Percentiles rank a stretch among this genome's conserved stretches.
Conservation (phyloP, 2,329 filamentous ascomycete species). For the Epichloe sibirici region DNA sequence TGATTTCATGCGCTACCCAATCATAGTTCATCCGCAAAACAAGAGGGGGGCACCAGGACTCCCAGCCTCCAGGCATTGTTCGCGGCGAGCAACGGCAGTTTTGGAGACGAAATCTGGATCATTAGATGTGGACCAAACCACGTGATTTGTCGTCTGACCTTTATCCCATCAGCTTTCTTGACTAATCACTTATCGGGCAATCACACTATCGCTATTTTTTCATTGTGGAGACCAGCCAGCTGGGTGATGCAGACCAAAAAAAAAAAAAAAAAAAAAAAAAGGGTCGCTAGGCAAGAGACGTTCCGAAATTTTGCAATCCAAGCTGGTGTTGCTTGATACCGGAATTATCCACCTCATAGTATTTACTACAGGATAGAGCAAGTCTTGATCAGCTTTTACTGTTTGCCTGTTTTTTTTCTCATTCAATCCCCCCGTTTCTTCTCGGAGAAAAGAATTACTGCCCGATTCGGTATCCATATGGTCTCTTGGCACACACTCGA, state of each 20-base stretch:
- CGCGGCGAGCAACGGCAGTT: neutral
- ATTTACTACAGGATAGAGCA: neutral
- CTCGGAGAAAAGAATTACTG: neutral
- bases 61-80: constrained; percentile 1
- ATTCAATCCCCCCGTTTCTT: neutral
- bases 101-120: neutral
- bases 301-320: constrained; percentile 22
- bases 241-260: constrained; percentile 14
- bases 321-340: constrained; percentile 5
- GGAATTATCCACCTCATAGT: neutral
- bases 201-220: neutral
- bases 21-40: neutral
- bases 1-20: neutral
- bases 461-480: neutral
- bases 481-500: neutral
- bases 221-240: constrained; percentile 6
- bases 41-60: neutral
- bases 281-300: constrained; percentile 16
- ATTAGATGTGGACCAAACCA: neutral
- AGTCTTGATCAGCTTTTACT: neutral
- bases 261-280: constrained; percentile 19
- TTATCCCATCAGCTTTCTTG: neutral
- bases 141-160: neutral
- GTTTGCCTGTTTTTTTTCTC: neutral
- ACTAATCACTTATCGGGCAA: neutral